A percentile compares a stretch with the other conserved stretches of the same genome.
phyloP scores from a whole-genome alignment of 2,329 filamentous ascomycete genomes.

The Clonostachys solani region DNA sequence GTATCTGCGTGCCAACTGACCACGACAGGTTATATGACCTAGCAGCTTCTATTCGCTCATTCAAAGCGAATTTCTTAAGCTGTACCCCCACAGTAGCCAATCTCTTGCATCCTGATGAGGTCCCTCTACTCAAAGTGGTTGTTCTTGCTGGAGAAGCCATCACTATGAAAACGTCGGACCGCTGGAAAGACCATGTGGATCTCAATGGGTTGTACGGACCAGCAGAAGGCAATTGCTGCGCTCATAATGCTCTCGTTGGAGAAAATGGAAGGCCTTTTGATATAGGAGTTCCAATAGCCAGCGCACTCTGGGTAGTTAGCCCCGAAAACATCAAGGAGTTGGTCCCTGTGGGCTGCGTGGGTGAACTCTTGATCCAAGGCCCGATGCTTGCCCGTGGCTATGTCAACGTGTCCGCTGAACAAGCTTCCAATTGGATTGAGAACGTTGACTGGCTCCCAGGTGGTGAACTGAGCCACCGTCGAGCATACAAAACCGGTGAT shows the following conservation, averaged over 20 bases:
- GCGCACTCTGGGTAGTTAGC: conserved; percentile 7
- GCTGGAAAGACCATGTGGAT: conserved; percentile 7
- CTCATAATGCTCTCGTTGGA: neutral
- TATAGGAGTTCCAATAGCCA: conserved; percentile 1
- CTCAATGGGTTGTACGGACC: conserved; percentile 11
- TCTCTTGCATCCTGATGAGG: neutral
- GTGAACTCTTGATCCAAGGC: conserved; percentile 41
- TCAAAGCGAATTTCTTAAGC: neutral
- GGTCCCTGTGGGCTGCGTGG: conserved; percentile 15
- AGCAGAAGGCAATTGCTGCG: conserved; percentile 5
- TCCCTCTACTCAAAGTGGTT: conserved; percentile 2
- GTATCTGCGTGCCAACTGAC: conserved; percentile 12
- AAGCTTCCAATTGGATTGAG: conserved; percentile 42
- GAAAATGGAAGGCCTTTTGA: neutral
- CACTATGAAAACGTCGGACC: conserved; percentile 3
- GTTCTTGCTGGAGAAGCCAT: conserved; percentile 9
- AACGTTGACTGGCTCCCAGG: conserved; percentile 37
- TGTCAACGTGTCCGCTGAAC: conserved; percentile 44
- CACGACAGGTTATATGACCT: conserved; percentile 6
- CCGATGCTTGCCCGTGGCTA: conserved; percentile 51
- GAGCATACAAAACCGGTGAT: conserved; percentile 10
- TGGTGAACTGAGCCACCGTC: conserved; percentile 8
- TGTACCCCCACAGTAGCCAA: conserved; percentile 2
- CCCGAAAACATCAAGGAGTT: conserved; percentile 7
- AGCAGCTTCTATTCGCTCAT: neutral